phyloP scores from a whole-genome alignment of 1,139 yeast species.

The Maudiozyma humilis region DNA sequence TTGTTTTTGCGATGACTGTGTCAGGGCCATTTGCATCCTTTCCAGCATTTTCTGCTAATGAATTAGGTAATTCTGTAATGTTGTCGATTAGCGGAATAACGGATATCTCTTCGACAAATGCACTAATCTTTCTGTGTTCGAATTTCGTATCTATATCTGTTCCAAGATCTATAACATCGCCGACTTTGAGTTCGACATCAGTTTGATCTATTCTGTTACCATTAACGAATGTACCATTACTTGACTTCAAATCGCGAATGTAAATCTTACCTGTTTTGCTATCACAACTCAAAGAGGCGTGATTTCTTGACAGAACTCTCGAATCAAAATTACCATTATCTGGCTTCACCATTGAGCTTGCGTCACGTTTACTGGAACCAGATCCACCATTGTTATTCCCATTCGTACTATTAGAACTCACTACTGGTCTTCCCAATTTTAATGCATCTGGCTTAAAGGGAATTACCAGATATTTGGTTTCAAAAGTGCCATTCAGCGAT shows the following conservation, averaged over 20 bases:
- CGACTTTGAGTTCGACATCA: constrained; percentile 49
- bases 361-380: constrained; percentile 8
- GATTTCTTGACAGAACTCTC: constrained; percentile 84
- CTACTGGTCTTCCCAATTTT: constrained; percentile 74
- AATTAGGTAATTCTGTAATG: constrained; percentile 8
- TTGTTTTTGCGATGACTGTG: background rate
- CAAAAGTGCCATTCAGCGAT: constrained; percentile 77
- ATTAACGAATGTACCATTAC: constrained; percentile 91
- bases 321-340: constrained; percentile 92
- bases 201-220: constrained; percentile 59
- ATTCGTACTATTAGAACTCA: constrained; percentile 38
- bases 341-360: constrained; percentile 14
- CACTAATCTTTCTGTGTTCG: constrained; percentile 79
- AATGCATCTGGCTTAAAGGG: constrained; percentile 79
- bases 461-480: constrained; percentile 65
- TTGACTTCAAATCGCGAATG: constrained; percentile 78
- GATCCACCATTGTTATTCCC: constrained; percentile 5
- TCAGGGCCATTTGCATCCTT: background rate
- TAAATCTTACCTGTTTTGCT: constrained; percentile 57
- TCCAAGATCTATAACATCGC: constrained; percentile 81
- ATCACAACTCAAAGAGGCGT: constrained; percentile 82
- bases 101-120: constrained; percentile 64
- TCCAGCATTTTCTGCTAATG: background rate
- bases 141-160: constrained; percentile 78
- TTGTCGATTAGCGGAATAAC: constrained; percentile 41